Evolutionary conservation across 805 yeast genomes (phyloP), one percentile per base, ranked within the genome.

Genomic region (Ogataea allantospora): DNA sequence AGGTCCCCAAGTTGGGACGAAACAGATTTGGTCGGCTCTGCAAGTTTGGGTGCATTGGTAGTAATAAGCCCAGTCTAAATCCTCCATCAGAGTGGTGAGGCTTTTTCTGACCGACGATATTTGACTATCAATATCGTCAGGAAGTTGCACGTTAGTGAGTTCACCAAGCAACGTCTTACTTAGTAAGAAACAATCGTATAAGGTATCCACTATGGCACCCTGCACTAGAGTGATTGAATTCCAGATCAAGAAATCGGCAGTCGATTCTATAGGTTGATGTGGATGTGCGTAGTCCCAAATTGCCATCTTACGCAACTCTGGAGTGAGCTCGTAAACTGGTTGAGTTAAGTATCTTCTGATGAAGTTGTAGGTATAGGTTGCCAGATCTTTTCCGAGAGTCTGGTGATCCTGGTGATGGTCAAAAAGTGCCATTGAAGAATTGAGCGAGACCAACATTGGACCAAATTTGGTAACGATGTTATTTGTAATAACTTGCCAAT

Each of bases 1-100:
- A 3, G 82, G 83, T 0, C 71, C 83, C 83, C 83, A 77, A 0
- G 80, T 70, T 2, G 83, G 83, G 11, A 75, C 67, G 38, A 66
- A 76, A 46, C 83, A 78, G 3, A 75, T 50, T 45, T 74, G 78
- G 46, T 73, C 69, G 57, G 60, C 55, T 0, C 47, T 60, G 54
- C 83, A 77, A 4, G 49, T 54, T 2, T 50, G 35, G 0, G 64
- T 47, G 52, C 82, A 77, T 28, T 60, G 45, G 39, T 67, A 70
- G 41, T 63, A 65, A 0, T 63, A 48, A 3, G 74, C 42, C 81
- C 82, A 77, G 24, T 65, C 55, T 38, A 75, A 50, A 0, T 25
- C 29, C 7, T 31, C 30, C 13, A 42, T 19, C 9, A 38, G 40
- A 11, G 13, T 5, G 72, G 40, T 78, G 78, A 77, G 30, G 62